Conservation (phyloP, 1,284 basidiomycete genomes). For the Termitomyces sp. region DNA sequence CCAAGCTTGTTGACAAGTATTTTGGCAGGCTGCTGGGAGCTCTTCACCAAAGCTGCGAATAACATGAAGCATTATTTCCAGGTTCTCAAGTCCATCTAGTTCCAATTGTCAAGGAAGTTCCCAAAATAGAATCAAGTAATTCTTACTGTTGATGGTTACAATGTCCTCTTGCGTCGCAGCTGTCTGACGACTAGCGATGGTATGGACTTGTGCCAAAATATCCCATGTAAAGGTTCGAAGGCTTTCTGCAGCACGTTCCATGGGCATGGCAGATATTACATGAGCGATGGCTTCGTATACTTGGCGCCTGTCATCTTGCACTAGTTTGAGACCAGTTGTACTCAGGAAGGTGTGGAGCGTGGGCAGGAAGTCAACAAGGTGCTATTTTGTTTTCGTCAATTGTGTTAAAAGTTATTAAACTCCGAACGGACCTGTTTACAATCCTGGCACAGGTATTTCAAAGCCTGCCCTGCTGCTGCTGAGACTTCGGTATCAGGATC, state of each 20-base stretch:
- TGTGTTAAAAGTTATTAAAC: not conserved
- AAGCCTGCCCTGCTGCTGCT: slow-evolving; percentile 92
- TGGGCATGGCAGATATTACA: slow-evolving; percentile 90
- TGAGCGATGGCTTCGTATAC: slow-evolving; percentile 95
- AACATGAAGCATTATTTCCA: slow-evolving; percentile 83
- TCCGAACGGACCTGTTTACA: slow-evolving; percentile 67
- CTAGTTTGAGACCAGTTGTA: slow-evolving; percentile 71
- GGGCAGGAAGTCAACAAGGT: slow-evolving; percentile 88
- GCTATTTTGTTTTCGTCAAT: slow-evolving; percentile 40
- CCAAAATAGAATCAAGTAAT: not conserved
- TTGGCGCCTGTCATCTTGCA: slow-evolving; percentile 84
- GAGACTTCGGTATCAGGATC: slow-evolving; percentile 77
- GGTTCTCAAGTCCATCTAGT: slow-evolving; percentile 77
- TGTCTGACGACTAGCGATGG: slow-evolving; percentile 45
- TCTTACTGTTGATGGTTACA: slow-evolving; percentile 58
- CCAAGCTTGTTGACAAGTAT: slow-evolving; percentile 81
- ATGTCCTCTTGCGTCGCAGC: slow-evolving; percentile 60
- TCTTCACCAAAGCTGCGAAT: slow-evolving; percentile 78
- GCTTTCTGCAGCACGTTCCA: slow-evolving; percentile 78
- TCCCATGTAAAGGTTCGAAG: slow-evolving; percentile 81
- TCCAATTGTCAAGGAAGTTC: not conserved
- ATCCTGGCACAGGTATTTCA: slow-evolving; percentile 97
- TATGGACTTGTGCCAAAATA: slow-evolving; percentile 68
- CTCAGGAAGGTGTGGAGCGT: slow-evolving; percentile 88
- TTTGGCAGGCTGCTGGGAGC: slow-evolving; percentile 75